These are phyloP conservation scores for Dendrobium huoshanense DNA, from an alignment of 106 monocot species.

Conservation along the genomic window DNA sequence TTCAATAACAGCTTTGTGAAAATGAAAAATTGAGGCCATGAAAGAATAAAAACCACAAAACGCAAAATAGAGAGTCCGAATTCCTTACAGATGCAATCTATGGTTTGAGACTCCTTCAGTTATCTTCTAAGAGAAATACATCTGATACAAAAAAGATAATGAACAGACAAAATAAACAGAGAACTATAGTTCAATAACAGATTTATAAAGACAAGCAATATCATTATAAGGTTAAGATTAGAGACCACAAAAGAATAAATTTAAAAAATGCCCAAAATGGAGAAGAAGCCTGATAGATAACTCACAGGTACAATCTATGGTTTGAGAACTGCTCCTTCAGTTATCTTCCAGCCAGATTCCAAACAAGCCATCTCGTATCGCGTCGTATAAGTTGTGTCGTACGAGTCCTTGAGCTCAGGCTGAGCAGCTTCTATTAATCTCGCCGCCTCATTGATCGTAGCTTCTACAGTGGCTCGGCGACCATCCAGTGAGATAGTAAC, in stretches of 20 bases:
- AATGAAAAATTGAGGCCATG: no score
- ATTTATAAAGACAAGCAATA: neutral
- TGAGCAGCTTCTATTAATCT: slow-evolving; percentile 33
- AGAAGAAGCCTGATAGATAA: neutral
- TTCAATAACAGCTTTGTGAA: no score
- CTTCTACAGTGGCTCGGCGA: slow-evolving; percentile 67
- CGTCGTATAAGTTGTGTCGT: slow-evolving; percentile 49
- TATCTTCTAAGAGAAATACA: neutral
- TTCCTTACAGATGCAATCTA: no score
- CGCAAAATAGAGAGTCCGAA: no score
- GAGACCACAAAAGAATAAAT: neutral
- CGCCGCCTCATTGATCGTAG: slow-evolving; percentile 70
- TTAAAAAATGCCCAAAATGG: neutral
- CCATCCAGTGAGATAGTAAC: slow-evolving; percentile 80
- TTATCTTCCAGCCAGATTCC: slow-evolving; percentile 77
- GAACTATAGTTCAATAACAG: neutral
- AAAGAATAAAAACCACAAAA: no score
- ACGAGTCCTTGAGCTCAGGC: slow-evolving; percentile 55
- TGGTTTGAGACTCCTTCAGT: neutral
- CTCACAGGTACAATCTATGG: slow-evolving; percentile 9
- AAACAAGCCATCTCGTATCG: slow-evolving; percentile 58
- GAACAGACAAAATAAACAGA: neutral
- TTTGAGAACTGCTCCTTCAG: slow-evolving; percentile 77
- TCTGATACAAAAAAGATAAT: neutral
- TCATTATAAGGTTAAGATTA: neutral